Conservation (phyloP, 495 filamentous ascomycete species). For the Penicillium tannophilum region DNA sequence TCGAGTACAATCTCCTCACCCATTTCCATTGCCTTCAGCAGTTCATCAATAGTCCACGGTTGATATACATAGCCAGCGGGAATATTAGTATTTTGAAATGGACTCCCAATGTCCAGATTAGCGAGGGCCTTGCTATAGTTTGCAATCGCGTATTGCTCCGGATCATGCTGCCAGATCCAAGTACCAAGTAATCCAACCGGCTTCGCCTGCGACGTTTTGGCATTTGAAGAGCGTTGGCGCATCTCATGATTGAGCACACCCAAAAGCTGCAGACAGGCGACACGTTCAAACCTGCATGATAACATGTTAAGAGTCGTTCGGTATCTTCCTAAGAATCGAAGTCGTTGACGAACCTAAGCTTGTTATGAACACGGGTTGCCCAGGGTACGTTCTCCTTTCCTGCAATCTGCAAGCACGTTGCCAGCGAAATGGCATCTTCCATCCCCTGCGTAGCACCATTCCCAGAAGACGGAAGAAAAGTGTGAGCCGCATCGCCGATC, state of each 20-base stretch:
- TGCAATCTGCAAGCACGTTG: constrained; percentile 56
- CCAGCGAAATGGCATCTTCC: constrained; percentile 68
- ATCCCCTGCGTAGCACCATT: constrained; percentile 71
- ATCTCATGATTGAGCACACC: constrained; percentile 11
- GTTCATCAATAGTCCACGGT: constrained; percentile 24
- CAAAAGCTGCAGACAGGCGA: constrained; percentile 1
- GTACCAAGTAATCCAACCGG: constrained; percentile 14
- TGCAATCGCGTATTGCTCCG: constrained; percentile 21
- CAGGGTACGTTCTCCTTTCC: constrained; percentile 50
- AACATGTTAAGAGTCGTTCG: background rate
- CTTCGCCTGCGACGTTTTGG: constrained; percentile 4
- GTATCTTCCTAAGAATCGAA: too few relatives aligned
- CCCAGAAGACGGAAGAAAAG: constrained; percentile 67
- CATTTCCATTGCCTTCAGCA: constrained; percentile 11
- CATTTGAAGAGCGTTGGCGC: constrained; percentile 8
- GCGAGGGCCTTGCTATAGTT: constrained; percentile 17
- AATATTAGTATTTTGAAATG: constrained; percentile 24
- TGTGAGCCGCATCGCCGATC: constrained; percentile 72
- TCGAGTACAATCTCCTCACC: constrained; percentile 14
- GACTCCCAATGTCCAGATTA: constrained; percentile 7
- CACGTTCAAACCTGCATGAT: background rate
- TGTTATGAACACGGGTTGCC: constrained; percentile 21
- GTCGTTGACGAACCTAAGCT: constrained; percentile 11
- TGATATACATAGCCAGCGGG: constrained; percentile 17
- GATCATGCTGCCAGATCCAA: constrained; percentile 24